Percentiles rank a stretch among this genome's conserved stretches.
phyloP scores from a whole-genome alignment of 2,329 filamentous ascomycete species.

The Aspergillus luchuensis region DNA sequence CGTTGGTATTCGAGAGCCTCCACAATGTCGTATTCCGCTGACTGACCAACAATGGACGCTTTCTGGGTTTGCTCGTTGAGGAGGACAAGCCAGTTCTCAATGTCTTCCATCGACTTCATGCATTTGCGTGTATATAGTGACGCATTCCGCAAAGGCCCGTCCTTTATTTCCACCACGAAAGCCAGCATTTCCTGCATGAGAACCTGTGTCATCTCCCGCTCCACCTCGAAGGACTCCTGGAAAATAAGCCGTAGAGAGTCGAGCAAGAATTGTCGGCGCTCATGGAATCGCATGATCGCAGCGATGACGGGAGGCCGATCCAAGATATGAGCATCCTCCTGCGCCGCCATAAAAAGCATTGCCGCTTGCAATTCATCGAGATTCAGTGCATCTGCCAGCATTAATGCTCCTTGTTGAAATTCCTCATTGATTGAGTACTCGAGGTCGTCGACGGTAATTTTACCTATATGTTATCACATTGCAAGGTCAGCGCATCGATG shows the following conservation, averaged over 20 bases:
- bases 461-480: constrained; percentile 57
- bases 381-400: constrained; percentile 83
- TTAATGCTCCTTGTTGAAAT: constrained; percentile 79
- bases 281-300: constrained; percentile 84
- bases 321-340: constrained; percentile 67
- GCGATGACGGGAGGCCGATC: constrained; percentile 75
- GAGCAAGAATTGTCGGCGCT: constrained; percentile 77
- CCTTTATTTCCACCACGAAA: constrained; percentile 61
- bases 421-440: constrained; percentile 82
- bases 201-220: constrained; percentile 57
- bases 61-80: constrained; percentile 76
- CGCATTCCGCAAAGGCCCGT: constrained; percentile 50
- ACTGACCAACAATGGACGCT: constrained; percentile 71
- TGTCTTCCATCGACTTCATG: constrained; percentile 71
- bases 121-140: constrained; percentile 73
- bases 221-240: constrained; percentile 65
- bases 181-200: constrained; percentile 59
- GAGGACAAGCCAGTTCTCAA: constrained; percentile 74
- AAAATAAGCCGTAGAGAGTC: constrained; percentile 81
- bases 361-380: constrained; percentile 88
- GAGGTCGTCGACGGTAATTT: constrained; percentile 69
- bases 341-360: constrained; percentile 71
- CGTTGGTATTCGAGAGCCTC: constrained; percentile 81
- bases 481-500: constrained; percentile 21
- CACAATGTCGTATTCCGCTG: constrained; percentile 63